Conservation (phyloP, 1,284 basidiomycete species). For the Rhodotorula sp. region DNA sequence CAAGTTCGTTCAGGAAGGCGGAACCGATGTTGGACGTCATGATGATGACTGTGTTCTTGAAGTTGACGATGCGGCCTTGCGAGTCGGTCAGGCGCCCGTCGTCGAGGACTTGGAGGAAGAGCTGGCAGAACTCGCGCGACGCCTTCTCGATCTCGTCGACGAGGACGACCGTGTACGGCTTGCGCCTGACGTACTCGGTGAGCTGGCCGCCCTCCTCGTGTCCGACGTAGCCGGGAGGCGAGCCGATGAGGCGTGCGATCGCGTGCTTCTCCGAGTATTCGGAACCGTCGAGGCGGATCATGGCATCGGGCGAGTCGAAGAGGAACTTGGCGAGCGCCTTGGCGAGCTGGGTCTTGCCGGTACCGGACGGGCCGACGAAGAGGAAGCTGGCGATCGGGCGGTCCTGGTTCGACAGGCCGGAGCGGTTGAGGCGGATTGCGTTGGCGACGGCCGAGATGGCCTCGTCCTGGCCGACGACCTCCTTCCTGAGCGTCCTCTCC, state of each 20-base stretch:
- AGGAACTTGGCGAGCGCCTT: constrained; percentile 54
- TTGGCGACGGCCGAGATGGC: constrained; percentile 59
- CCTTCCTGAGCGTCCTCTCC: constrained; percentile 53
- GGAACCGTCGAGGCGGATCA: constrained; percentile 59
- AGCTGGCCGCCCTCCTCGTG: constrained; percentile 81
- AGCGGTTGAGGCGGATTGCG: constrained; percentile 58
- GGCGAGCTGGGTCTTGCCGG: constrained; percentile 56
- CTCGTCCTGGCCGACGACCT: constrained; percentile 58
- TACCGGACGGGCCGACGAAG: constrained; percentile 53
- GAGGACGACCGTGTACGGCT: constrained; percentile 53
- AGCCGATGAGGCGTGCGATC: constrained; percentile 56
- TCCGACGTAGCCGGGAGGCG: constrained; percentile 75
- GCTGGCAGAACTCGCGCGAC: constrained; percentile 55
- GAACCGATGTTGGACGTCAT: constrained; percentile 60
- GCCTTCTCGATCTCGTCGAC: constrained; percentile 56
- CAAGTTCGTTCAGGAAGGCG: constrained; percentile 55
- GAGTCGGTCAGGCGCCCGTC: constrained; percentile 49
- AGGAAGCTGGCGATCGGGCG: constrained; percentile 58
- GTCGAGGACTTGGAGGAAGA: constrained; percentile 61
- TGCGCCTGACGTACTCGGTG: constrained; percentile 52
- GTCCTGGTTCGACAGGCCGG: constrained; percentile 57
- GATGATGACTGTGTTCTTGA: constrained; percentile 52
- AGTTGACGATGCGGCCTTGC: constrained; percentile 43
- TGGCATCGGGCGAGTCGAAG: constrained; percentile 57
- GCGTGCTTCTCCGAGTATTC: constrained; percentile 57